Conservation (phyloP, 805 yeast genomes). For the Isabelozyma pseudorhagii region DNA sequence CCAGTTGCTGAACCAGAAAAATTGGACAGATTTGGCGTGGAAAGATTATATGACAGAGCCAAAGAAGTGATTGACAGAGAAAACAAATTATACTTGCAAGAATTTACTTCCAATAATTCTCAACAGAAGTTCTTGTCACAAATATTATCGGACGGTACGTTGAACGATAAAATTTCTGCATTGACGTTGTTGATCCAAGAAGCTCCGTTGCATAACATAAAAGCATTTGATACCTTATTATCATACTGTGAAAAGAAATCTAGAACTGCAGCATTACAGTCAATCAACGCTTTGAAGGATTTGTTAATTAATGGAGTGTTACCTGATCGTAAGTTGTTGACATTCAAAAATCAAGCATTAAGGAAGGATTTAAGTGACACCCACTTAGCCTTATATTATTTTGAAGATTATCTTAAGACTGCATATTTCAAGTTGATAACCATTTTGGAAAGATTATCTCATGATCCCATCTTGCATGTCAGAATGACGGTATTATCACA, state of each 20-base stretch:
- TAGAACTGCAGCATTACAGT: constrained; percentile 88
- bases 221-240: constrained; percentile 75
- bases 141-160: constrained; percentile 86
- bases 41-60: constrained; percentile 63
- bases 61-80: constrained; percentile 64
- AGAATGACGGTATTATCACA: constrained; percentile 73
- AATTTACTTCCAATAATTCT: constrained; percentile 69
- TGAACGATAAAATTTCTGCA: constrained; percentile 93
- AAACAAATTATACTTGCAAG: constrained; percentile 66
- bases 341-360: constrained; percentile 74
- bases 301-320: constrained; percentile 77
- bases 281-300: constrained; percentile 87
- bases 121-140: constrained; percentile 87
- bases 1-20: constrained; percentile 25
- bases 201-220: constrained; percentile 86
- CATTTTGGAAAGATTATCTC: constrained; percentile 74
- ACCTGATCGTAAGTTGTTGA: constrained; percentile 77
- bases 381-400: constrained; percentile 71
- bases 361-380: constrained; percentile 35
- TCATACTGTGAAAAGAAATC: constrained; percentile 86
- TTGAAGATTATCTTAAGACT: constrained; percentile 85
- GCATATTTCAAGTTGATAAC: constrained; percentile 73
- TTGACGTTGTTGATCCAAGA: constrained; percentile 90
- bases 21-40: constrained; percentile 54
- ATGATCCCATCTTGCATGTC: constrained; percentile 87